Evolutionary conservation across 2,329 filamentous ascomycete genomes (phyloP), one percentile per base, ranked within the genome.

Genomic region (Colletotrichum simmondsii): DNA sequence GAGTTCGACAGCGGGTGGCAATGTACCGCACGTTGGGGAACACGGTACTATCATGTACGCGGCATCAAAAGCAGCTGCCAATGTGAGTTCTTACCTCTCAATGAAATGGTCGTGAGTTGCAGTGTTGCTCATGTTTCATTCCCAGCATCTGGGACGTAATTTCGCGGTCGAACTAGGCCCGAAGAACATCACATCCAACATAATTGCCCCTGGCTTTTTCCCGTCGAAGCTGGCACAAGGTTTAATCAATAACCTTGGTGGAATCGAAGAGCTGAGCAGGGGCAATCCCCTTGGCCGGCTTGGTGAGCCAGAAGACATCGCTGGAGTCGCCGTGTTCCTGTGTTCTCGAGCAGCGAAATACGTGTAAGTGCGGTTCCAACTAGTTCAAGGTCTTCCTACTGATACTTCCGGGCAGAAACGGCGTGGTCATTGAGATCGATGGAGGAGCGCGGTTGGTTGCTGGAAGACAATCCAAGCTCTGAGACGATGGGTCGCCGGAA

Each of bases 141-240:
- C 2, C 12, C 84, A 93, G 75, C 92, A 94, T 78, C 83, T 94
- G 12, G 79, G 76, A 4, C 58, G 87, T 86, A 65, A 95, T 77
- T 83, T 95, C 10, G 92, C 93, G 1, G 86, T 94, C 32, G 92
- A 94, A 77, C 85, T 94, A 2, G 92, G 90, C 0, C 91, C 91
- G 0, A 83, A 89, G 14, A 85, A 91, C 75, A 91, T 94, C 76
- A 86, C 93, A 12, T 88, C 89, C 71, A 94, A 94, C 77, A 87
- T 89, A 58, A 89, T 94, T 65, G 90, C 91, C 1, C 92, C 92
- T 0, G 92, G 92, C 0, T 92, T 93, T 80, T 93, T 92, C 81
- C 90, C 91, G 2, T 90, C 87, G 3, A 93, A 93, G 82, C 90
- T 94, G 87, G 90, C 92, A 0, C 87, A 85, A 67, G 92, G 89